Evolutionary conservation across 2,329 filamentous ascomycete species (phyloP).

Genomic region (Westerdykella aurantiaca): DNA sequence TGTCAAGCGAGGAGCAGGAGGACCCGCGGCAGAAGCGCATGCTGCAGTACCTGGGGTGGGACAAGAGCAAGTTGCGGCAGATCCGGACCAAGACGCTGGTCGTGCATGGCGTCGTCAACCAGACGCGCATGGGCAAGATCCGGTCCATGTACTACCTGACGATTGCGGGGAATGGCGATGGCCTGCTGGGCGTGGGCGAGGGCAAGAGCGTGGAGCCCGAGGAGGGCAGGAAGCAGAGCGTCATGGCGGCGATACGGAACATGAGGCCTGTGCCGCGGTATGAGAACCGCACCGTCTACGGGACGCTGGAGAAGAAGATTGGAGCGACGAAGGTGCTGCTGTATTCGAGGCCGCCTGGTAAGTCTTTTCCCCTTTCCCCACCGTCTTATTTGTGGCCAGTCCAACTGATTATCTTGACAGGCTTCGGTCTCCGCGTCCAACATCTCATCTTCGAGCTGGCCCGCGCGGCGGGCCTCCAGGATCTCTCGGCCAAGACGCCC

Average conservation of each 20-base stretch:
- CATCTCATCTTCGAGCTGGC: slow-evolving; percentile 93
- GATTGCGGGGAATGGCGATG: slow-evolving; percentile 81
- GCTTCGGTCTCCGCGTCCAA: slow-evolving; percentile 89
- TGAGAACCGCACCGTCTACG: slow-evolving; percentile 87
- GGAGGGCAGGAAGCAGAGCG: slow-evolving; percentile 65
- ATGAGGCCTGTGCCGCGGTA: slow-evolving; percentile 90
- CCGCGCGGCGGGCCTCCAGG: slow-evolving; percentile 76
- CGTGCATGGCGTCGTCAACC: slow-evolving; percentile 70
- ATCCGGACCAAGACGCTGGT: slow-evolving; percentile 70
- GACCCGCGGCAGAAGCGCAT: slow-evolving; percentile 48
- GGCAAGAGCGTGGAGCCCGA: slow-evolving; percentile 74
- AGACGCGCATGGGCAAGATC: slow-evolving; percentile 95
- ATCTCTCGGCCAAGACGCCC: slow-evolving; percentile 76
- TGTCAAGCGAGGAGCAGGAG: slow-evolving; percentile 35
- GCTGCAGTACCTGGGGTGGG: slow-evolving; percentile 53
- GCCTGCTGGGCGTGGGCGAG: slow-evolving; percentile 80
- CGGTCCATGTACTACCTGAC: slow-evolving; percentile 67
- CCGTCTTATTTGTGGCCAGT: background rate
- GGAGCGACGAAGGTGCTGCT: slow-evolving; percentile 82
- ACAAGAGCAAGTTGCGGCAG: slow-evolving; percentile 40
- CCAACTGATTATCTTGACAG: slow-evolving; percentile 42
- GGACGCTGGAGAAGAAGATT: slow-evolving; percentile 75
- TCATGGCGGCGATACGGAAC: slow-evolving; percentile 77
- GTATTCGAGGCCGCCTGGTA: slow-evolving; percentile 81
- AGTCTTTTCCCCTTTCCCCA: slow-evolving; percentile 23